A percentile compares a stretch with the other conserved stretches of the same genome.
phyloP scores from a whole-genome alignment of 768 basidiomycete species.

The Wakefieldia striispora region DNA sequence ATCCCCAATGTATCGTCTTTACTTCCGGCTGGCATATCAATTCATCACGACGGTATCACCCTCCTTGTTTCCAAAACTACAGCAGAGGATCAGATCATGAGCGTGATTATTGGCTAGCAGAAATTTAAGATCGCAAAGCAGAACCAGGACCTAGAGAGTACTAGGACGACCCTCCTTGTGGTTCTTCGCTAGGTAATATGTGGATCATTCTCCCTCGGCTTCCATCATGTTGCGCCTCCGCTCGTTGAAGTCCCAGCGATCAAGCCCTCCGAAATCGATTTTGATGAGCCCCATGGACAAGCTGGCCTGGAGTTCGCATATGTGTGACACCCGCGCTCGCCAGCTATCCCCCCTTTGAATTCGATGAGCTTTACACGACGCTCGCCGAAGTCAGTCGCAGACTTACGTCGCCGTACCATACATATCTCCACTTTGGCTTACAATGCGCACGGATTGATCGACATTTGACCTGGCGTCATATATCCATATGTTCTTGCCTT shows the following conservation, averaged over 20 bases:
- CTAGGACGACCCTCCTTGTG: neutral
- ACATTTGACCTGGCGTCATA: constrained; percentile 66
- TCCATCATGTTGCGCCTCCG: constrained; percentile 64
- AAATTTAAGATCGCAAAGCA: too few species aligned
- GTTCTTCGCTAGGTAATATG: neutral
- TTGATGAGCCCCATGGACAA: constrained; percentile 58
- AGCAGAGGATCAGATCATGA: too few species aligned
- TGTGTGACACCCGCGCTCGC: constrained; percentile 67
- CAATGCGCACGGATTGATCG: constrained; percentile 67
- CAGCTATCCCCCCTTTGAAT: constrained; percentile 71
- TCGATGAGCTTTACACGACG: constrained; percentile 3
- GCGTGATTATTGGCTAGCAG: too few species aligned
- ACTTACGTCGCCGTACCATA: constrained; percentile 81
- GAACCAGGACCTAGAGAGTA: neutral
- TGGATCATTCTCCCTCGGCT: constrained; percentile 30
- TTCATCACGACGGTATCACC: constrained; percentile 6
- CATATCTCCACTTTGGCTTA: constrained; percentile 57
- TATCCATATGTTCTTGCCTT: constrained; percentile 69
- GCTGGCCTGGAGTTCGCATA: constrained; percentile 71
- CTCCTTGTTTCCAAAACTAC: too few species aligned
- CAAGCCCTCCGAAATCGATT: constrained; percentile 74
- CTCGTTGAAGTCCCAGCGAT: constrained; percentile 69
- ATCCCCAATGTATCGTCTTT: constrained; percentile 25
- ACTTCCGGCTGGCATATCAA: constrained; percentile 24
- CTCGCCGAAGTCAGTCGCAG: neutral